Base-by-base conservation (phyloP, 2,329 filamentous ascomycete genomes). In the Leptosphaerulina australis region DNA sequence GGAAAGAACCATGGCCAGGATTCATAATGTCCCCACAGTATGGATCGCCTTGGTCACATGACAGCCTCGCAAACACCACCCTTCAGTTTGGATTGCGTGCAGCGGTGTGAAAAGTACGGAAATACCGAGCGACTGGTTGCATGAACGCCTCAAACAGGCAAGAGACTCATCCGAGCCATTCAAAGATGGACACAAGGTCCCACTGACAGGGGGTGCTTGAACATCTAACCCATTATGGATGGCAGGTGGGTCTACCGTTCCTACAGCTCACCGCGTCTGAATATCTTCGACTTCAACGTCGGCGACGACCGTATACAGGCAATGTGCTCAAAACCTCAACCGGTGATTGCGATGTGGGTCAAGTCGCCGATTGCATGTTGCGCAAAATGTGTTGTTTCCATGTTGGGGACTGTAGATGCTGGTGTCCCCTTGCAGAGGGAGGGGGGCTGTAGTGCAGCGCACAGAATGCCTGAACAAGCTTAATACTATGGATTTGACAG, bases 221-320 rank as follows among this genome's bases (percentile, higher is more conserved):
- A 37, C 36, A 29, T 46, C 56, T 60, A 65, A 43, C 60, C 54
- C 8, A 11, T 53, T 53, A 8, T 14, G 38, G 53, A 31, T 52
- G 21, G 45, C 39, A 51, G 50, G 51, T 58, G 57, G 58, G 43
- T 53, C 50, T 39, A 51, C 39, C 51, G 41, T 55, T 53, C 44
- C 46, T 52, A 39, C 44, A 58, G 43, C 57, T 63, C 62, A 66
- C 64, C 62, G 59, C 47, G 62, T 55, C 54, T 53, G 36, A 55
- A 43, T 17, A 49, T 35, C 29, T 21, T 36, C n/a, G 20, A 54
- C 34, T 44, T 41, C 28, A 30, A 40, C 43, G 38, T 49, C 56
- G 50, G 48, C 47, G 48, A 41, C 18, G 29, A 41, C 41, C 24
- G 6, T 37, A 26, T 24, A 37, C 31, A 51, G 17, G 15, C 26